A percentile compares a stretch with the other conserved stretches of the same genome.
These are phyloP conservation scores for Aspergillus saccharolyticus DNA, from an alignment of 495 filamentous ascomycete species.

Conservation along the genomic window DNA sequence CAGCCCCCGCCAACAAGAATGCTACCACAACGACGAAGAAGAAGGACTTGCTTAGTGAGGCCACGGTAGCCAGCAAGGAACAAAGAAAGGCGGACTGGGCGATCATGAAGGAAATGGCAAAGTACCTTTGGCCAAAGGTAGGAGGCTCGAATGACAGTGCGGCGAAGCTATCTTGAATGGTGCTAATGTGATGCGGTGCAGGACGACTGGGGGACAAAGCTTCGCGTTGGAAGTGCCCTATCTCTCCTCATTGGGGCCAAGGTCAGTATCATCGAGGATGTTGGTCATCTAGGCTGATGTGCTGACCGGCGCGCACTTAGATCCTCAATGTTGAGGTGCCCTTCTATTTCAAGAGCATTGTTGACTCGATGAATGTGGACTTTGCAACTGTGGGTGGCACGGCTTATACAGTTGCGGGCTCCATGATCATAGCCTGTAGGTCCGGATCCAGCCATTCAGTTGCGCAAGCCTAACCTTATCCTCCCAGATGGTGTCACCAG, in stretches of 20 bases:
- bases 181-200: slow-evolving; percentile 24
- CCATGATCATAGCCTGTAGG: slow-evolving; percentile 84
- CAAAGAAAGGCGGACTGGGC: slow-evolving; percentile 97
- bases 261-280: slow-evolving; percentile 29
- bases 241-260: slow-evolving; percentile 84
- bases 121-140: slow-evolving; percentile 95
- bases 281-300: not conserved
- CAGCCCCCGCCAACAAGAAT: slow-evolving; percentile 11
- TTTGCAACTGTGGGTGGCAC: slow-evolving; percentile 77
- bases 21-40: slow-evolving; percentile 39
- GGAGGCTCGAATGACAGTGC: slow-evolving; percentile 1
- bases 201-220: slow-evolving; percentile 73
- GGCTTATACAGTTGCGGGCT: slow-evolving; percentile 80
- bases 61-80: slow-evolving; percentile 61
- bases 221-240: slow-evolving; percentile 76
- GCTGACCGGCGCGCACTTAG: slow-evolving; percentile 33
- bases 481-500: slow-evolving; percentile 73
- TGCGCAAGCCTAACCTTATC: slow-evolving; percentile 9
- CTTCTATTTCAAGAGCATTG: slow-evolving; percentile 97
- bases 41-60: slow-evolving; percentile 52
- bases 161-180: slow-evolving; percentile 2
- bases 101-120: slow-evolving; percentile 95
- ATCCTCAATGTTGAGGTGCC: slow-evolving; percentile 95
- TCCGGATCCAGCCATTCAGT: not conserved
- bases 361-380: slow-evolving; percentile 96